Evolutionary conservation across 768 basidiomycete species (phyloP).

Genomic region (Crepidotus variabilis): DNA sequence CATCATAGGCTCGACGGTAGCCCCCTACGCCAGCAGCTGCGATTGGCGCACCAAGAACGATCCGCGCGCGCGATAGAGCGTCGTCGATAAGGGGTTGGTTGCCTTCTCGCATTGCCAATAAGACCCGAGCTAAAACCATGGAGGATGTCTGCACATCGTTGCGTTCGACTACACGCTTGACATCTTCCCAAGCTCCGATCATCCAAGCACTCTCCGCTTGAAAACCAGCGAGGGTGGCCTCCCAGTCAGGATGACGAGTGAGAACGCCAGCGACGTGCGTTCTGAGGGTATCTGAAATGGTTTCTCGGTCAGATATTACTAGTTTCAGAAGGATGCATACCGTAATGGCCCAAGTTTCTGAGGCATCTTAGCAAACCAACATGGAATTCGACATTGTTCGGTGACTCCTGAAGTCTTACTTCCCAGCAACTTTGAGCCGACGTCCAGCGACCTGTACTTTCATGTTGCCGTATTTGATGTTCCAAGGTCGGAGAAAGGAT

Average conservation of each 20-base stretch:
- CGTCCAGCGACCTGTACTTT: constrained; percentile 96
- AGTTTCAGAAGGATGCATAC: constrained; percentile 40
- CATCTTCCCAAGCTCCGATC: constrained; percentile 89
- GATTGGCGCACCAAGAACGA: constrained; percentile 74
- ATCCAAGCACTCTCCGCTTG: constrained; percentile 95
- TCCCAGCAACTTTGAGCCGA: constrained; percentile 99
- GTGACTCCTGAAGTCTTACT: constrained; percentile 84
- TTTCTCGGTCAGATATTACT: constrained; percentile 2
- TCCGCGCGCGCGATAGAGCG: constrained; percentile 62
- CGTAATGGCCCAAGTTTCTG: constrained; percentile 94
- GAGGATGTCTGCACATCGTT: constrained; percentile 53
- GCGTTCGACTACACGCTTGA: constrained; percentile 54
- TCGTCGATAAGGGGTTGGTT: constrained; percentile 41
- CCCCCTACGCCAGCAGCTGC: constrained; percentile 75
- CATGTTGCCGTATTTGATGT: constrained; percentile 96
- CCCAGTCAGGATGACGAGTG: constrained; percentile 83
- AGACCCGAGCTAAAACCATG: constrained; percentile 71
- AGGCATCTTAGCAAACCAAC: constrained; percentile 88
- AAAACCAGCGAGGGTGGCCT: constrained; percentile 69
- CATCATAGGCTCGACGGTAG: constrained; percentile 86
- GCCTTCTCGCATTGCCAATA: constrained; percentile 72
- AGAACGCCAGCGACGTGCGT: constrained; percentile 94
- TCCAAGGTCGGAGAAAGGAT: constrained; percentile 88
- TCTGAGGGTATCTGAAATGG: constrained; percentile 75
- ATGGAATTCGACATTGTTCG: constrained; percentile 86